Base-by-base conservation (phyloP, 352 stramenopile species). In the Globisporangium heterothallicum region DNA sequence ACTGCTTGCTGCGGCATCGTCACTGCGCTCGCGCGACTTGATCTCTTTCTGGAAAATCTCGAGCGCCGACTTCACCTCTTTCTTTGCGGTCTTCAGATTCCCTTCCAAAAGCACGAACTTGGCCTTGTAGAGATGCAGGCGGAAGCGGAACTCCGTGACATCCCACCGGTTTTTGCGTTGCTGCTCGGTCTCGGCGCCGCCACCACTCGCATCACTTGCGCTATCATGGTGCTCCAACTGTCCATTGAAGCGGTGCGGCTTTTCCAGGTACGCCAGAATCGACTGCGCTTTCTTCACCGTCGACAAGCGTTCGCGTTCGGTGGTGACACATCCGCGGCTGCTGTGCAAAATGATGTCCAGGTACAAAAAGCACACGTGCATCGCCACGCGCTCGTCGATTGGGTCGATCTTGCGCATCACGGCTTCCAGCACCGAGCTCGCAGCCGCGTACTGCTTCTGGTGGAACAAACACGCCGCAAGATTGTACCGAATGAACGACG, bases 11-110 rank as follows among this genome's bases (percentile, higher is more conserved):
- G 34, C n/a, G 13, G 47, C 47, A 45, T 75, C 67, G 4, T 76
- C 67, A 1, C 25, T 29, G 22, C 50, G 60, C 38, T 68, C 62
- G 25, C 53, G 61, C 13, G 75, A 68, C 61, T 92, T 92, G 49
- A 97, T 90, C 58, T 96, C 85, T 55, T 95, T 93, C 66, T 97
- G 88, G 56, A 95, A 96, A 53, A 96, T 94, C 59, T 97, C 88
- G 45, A 97, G 70, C 30, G 87, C 88, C 24, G 86, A 95, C 59
- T 97, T 97, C 27, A 96, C 80, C 53, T 96, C 88, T 58, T 97
- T 97, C 66, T 96, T 96, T 8, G 78, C 84, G n/a, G 74, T 84
- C 63, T 94, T 94, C 26, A 92, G 56, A 54, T 96, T 93, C 36
- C 79, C 72, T 54, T 94, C 80, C 44, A 96, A 56, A 43, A 97